These are phyloP conservation scores for Cladosporium sp. DNA, from an alignment of 2,329 filamentous ascomycete species.

Conservation along the genomic window DNA sequence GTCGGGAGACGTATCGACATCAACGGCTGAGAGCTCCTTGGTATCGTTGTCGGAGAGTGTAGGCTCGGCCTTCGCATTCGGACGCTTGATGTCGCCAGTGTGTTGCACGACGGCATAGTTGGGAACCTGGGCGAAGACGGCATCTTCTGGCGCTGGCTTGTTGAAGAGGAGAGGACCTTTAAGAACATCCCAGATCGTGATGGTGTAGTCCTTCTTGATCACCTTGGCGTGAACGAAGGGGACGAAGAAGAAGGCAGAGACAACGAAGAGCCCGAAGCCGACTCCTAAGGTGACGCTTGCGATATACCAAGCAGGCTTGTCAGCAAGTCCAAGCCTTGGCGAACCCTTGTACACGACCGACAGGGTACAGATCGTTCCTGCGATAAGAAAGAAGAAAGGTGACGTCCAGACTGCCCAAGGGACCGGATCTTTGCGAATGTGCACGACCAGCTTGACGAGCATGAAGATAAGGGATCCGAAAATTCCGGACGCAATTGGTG, in stretches of 20 bases:
- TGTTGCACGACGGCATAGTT: conserved; percentile 75
- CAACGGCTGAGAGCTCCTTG: conserved; percentile 8
- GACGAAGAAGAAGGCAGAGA: conserved; percentile 41
- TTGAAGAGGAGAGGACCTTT: conserved; percentile 37
- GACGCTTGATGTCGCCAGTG: conserved; percentile 33
- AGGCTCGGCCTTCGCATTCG: conserved; percentile 33
- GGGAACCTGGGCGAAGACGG: conserved; percentile 57
- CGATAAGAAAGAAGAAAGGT: conserved; percentile 47
- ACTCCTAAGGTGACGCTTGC: conserved; percentile 47
- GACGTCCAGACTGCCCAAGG: conserved; percentile 47
- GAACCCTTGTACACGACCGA: conserved; percentile 54
- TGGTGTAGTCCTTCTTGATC: conserved; percentile 28
- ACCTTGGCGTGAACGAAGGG: conserved; percentile 31
- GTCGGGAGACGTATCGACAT: conserved; percentile 5
- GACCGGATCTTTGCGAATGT: conserved; percentile 47
- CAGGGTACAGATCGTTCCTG: conserved; percentile 49
- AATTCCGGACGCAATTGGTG: conserved; percentile 43
- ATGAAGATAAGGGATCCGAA: conserved; percentile 50
- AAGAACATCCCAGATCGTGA: conserved; percentile 30
- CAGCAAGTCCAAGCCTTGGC: conserved; percentile 41
- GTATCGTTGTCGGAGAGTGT: conserved; percentile 7
- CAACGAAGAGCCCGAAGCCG: conserved; percentile 29
- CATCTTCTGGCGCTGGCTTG: conserved; percentile 51
- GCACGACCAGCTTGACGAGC: conserved; percentile 46
- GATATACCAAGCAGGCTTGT: conserved; percentile 40